Evolutionary conservation across 2,329 filamentous ascomycete genomes (phyloP), one percentile per base, ranked within the genome.

Genomic region (Zopfia rhizophila): DNA sequence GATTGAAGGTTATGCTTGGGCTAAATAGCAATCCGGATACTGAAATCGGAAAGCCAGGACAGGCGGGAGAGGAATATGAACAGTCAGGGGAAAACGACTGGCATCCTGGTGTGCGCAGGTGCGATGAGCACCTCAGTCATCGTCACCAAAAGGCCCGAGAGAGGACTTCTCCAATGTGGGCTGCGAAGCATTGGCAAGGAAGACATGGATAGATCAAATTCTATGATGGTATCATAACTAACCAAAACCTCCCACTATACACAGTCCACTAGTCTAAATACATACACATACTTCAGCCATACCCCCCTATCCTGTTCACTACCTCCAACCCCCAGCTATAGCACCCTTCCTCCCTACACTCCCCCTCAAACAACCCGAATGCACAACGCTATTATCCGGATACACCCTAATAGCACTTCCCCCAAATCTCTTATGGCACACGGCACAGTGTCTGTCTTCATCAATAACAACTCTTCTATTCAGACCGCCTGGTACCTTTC

Each of bases 341-440:
- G n/a, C n/a, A 13, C 38, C 45, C 37, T 46, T 58, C 45, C 55
- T 56, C 37, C 59, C 66, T 11, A 65, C 49, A 45, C 61, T 66
- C 6, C 65, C 63, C 43, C 63, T 60, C 59, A 75, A 68, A 65
- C 78, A 80, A 3, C 78, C 78, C 46, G 75, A 77, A 62, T 80
- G 78, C 47, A 79, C 75, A 14, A 79, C 77, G 35, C 69, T 68
- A 30, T 73, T 70, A 58, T 96, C 89, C 5, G 92, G 90, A 72
- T 94, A 82, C 10, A 97, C 92, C 28, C 92, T 87, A 48, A 97
- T 88, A 13, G 96, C 94, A 69, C 89, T 96, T 1, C 91, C 88
- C 1, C 92, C 93, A 55, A 99, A 82, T 56, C 94, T 80, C 78
- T 97, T 97, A 72, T 96, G 89, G 69, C 94, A 99, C 12, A 96